Percentiles rank a stretch among this genome's conserved stretches.
Evolutionary conservation across 331 rosid species (phyloP).

Genomic region (Rhamnella rubrinervis): DNA sequence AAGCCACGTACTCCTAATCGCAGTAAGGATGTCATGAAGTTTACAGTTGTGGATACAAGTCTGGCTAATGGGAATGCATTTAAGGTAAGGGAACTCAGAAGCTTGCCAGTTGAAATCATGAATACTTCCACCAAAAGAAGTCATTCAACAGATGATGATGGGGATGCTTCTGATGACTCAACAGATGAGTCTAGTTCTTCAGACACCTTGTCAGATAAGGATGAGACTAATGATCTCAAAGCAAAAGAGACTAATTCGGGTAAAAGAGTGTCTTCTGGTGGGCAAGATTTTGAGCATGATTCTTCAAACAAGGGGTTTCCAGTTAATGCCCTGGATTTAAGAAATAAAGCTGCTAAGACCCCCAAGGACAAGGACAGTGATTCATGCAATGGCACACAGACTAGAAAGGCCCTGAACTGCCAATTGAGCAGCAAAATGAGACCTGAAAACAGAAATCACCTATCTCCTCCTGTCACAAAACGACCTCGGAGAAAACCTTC

Average conservation of each 20-base stretch:
- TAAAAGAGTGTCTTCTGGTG: conserved; percentile 27
- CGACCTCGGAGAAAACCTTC: conserved; percentile 47
- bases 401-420: conserved; percentile 29
- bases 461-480: conserved; percentile 43
- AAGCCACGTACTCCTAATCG: conserved; percentile 63
- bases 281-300: conserved; percentile 30
- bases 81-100: conserved; percentile 63
- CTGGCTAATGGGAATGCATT: conserved; percentile 38
- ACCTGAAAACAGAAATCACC: conserved; percentile 31
- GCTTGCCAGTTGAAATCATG: conserved; percentile 52
- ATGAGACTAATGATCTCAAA: conserved; percentile 27
- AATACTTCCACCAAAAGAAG: conserved; percentile 32
- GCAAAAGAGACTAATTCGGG: conserved; percentile 22
- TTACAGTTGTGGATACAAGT: conserved; percentile 96
- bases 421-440: conserved; percentile 32
- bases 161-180: conserved; percentile 42
- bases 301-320: conserved; percentile 40
- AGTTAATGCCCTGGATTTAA: conserved; percentile 21
- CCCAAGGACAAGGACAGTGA: conserved; percentile 32
- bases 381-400: conserved; percentile 16
- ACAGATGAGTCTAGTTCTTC: conserved; percentile 45
- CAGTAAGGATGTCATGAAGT: conserved; percentile 46
- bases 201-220: conserved; percentile 34
- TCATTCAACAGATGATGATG: conserved; percentile 47
- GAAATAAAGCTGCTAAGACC: conserved; percentile 23